Conservation (phyloP, 371 early-diverging fungal species). For the Rhizopus stolonifer region DNA sequence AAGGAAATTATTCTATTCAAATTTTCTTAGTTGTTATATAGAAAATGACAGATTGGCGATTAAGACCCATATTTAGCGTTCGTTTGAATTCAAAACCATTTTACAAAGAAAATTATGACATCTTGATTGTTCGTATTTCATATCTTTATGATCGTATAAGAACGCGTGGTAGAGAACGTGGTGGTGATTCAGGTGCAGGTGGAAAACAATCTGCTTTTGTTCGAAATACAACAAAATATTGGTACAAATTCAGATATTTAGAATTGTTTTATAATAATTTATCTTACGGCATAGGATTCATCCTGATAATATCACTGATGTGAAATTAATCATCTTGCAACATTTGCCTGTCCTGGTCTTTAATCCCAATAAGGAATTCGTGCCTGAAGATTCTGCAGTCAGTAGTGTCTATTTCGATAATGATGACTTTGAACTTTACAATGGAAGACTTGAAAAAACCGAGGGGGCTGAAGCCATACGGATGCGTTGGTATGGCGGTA, state of each 20-base stretch:
- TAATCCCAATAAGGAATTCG: too few species aligned
- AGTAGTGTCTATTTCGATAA: slow-evolving; percentile 97
- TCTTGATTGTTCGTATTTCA: slow-evolving; percentile 51
- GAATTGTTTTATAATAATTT: too few species aligned
- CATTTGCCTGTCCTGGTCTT: slow-evolving; percentile 97
- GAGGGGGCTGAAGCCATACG: slow-evolving; percentile 93
- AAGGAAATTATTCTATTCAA: slow-evolving; percentile 72
- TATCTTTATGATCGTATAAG: too few species aligned
- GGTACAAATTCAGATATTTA: too few species aligned
- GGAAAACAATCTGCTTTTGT: slow-evolving; percentile 10
- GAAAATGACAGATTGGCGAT: too few species aligned
- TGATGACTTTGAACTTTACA: slow-evolving; percentile 86
- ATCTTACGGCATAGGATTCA: slow-evolving; percentile 86
- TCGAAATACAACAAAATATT: too few species aligned
- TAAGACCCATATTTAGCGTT: slow-evolving; percentile 78
- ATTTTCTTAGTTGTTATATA: too few species aligned
- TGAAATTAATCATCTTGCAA: slow-evolving; percentile 89
- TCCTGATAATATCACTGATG: slow-evolving; percentile 96
- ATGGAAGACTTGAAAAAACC: slow-evolving; percentile 86
- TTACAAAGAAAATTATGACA: slow-evolving; percentile 54
- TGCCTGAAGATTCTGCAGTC: slow-evolving; percentile 82
- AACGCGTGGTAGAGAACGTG: too few species aligned
- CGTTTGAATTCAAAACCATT: slow-evolving; percentile 60
- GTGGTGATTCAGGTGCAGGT: too few species aligned
- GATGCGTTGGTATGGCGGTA: slow-evolving; percentile 87